Conservation (phyloP, 1,139 yeast species). For the Blastobotrys indianensis region DNA sequence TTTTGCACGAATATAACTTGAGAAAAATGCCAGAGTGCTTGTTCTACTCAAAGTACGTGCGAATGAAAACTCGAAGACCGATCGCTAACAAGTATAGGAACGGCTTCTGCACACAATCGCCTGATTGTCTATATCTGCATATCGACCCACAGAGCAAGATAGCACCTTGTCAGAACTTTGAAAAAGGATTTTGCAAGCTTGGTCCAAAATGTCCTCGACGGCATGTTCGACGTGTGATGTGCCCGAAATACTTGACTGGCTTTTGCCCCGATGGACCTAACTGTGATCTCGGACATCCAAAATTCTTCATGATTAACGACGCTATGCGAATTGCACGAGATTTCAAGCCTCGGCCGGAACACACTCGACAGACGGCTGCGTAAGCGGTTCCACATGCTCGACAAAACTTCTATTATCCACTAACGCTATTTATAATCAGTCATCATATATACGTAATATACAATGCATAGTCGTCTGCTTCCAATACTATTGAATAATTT, state of each 20-base stretch:
- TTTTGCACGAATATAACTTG: conserved; percentile 87
- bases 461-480: no score
- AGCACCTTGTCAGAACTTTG: conserved; percentile 81
- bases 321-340: conserved; percentile 36
- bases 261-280: conserved; percentile 69
- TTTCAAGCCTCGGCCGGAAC: conserved; percentile 18
- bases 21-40: conserved; percentile 97
- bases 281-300: conserved; percentile 41
- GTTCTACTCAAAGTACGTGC: conserved; percentile 53
- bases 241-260: conserved; percentile 83
- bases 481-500: no score
- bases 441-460: no score
- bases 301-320: conserved; percentile 36
- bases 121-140: conserved; percentile 90
- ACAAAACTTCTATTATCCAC: no score
- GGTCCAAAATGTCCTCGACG: conserved; percentile 85
- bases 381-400: no score
- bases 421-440: no score
- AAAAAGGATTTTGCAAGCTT: conserved; percentile 84
- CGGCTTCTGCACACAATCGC: conserved; percentile 90
- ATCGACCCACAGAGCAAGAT: conserved; percentile 84
- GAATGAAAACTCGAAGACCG: neutral
- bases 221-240: conserved; percentile 70
- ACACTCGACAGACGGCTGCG: no score
- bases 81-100: conserved; percentile 37